Evolutionary conservation across 176 grass and related monocot species (phyloP).

Genomic region (Stipa capillata): DNA sequence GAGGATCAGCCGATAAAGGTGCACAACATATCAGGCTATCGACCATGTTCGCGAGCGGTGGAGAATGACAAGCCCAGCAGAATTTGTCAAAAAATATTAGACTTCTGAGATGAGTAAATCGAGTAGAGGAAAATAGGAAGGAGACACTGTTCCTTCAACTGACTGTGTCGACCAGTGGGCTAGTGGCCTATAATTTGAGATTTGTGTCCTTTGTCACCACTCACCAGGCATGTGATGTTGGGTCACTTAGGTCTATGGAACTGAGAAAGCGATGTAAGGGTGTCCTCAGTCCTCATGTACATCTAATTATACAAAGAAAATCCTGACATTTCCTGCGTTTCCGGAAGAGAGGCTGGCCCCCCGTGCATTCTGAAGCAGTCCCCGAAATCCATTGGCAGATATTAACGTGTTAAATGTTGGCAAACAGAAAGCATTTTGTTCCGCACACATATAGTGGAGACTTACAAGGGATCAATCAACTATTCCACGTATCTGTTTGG

Average conservation of each 20-base stretch:
- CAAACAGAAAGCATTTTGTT: neutral
- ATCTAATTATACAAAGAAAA: neutral
- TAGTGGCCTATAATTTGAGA: conserved; percentile 1
- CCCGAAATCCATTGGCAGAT: no score
- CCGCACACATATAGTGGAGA: neutral
- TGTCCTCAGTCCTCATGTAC: neutral
- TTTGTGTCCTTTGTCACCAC: neutral
- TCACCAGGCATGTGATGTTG: neutral
- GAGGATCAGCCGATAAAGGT: no score
- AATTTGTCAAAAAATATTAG: neutral
- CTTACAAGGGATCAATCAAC: neutral
- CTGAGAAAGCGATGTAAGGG: neutral
- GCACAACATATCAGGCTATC: neutral
- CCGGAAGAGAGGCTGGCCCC: neutral
- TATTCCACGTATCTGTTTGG: neutral
- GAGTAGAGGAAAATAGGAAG: neutral
- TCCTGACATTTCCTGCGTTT: neutral
- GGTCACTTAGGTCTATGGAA: neutral
- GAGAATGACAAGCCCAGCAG: neutral
- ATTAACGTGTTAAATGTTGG: neutral
- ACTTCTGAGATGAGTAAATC: neutral
- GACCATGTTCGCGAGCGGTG: neutral
- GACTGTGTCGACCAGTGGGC: neutral
- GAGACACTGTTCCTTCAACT: neutral
- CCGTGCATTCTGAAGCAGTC: neutral